phyloP scores from a whole-genome alignment of 2,329 filamentous ascomycete genomes.

The Fusarium succisae region DNA sequence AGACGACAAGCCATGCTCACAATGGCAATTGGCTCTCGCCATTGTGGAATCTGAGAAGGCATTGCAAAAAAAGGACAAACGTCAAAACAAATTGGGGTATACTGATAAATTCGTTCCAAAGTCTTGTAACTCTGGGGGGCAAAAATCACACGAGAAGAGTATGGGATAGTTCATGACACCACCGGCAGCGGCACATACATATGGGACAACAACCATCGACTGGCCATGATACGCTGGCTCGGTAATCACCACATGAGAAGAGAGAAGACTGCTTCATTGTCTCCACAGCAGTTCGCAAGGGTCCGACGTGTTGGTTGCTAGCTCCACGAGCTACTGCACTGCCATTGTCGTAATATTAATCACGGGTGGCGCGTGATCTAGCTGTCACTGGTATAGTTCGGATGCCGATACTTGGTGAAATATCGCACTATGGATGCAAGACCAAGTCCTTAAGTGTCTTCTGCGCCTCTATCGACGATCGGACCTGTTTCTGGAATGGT shows the following conservation, averaged over 20 bases:
- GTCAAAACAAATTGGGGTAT: neutral
- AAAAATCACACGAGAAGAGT: neutral
- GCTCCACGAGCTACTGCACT: neutral
- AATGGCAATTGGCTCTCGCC: slow-evolving; percentile 39
- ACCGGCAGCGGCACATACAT: neutral
- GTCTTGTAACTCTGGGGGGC: neutral
- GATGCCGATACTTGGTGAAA: neutral
- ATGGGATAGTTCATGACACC: neutral
- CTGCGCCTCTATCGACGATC: neutral
- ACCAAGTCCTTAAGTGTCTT: neutral
- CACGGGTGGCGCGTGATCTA: neutral
- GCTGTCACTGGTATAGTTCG: neutral
- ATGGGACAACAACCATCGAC: neutral
- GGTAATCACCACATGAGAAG: neutral
- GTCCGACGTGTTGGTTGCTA: neutral
- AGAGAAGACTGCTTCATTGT: neutral
- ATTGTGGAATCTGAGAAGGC: slow-evolving; percentile 34
- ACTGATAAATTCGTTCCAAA: neutral
- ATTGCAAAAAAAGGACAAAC: slow-evolving; percentile 20
- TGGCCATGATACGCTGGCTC: neutral
- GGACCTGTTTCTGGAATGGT: neutral
- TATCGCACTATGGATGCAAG: neutral
- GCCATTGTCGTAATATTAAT: neutral
- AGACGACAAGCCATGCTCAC: slow-evolving; percentile 40
- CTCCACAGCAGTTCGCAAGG: neutral